Evolutionary conservation across 2,329 filamentous ascomycete species (phyloP), one percentile per base, ranked within the genome.

Genomic region (Beauveria sp.): DNA sequence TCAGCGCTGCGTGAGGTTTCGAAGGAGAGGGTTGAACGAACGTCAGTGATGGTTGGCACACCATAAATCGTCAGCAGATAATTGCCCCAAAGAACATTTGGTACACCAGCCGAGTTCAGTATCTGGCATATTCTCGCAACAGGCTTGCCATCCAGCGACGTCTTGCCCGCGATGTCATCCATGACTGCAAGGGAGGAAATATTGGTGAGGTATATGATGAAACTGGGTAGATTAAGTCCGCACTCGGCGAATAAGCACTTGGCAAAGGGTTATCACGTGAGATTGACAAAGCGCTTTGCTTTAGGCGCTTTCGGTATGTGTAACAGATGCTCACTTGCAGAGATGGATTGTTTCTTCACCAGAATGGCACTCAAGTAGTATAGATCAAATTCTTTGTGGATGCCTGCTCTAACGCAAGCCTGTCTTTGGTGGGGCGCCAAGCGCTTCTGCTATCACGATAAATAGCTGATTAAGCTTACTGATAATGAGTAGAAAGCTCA

Each of bases 71-170:
- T 46, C 42, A 45, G 42, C 42, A 48, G 48, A 38, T 46, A 56
- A 43, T 46, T 56, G 24, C 53, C 53, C 53, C 26, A 56, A 22
- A 56, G 26, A 56, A 56, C 53, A 46, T 56, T 46, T 34, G 42
- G 54, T 28, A 56, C 42, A 38, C 54, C n/a, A 22, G 54, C 54
- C n/a, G 26, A 46, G 42, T 48, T 31, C 18, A 56, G n/a, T 56
- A 56, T 48, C 26, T 56, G 42, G n/a, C 26, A 45, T 46, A 56
- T 34, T 38, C n/a, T 31, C 38, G 24, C 38, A 43, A 55, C 52
- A 55, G 38, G 31, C 31, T 40, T 40, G 50, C 49, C 28, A 12
- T 51, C 49, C 18, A 34, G 49, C 28, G n/a, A 51, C 49, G 28
- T 51, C 49, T 51, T 51, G 49, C 49, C 26, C 9, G 26, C 28